phyloP scores from a whole-genome alignment of 352 stramenopile genomes.

The Elongisporangium senticosum region DNA sequence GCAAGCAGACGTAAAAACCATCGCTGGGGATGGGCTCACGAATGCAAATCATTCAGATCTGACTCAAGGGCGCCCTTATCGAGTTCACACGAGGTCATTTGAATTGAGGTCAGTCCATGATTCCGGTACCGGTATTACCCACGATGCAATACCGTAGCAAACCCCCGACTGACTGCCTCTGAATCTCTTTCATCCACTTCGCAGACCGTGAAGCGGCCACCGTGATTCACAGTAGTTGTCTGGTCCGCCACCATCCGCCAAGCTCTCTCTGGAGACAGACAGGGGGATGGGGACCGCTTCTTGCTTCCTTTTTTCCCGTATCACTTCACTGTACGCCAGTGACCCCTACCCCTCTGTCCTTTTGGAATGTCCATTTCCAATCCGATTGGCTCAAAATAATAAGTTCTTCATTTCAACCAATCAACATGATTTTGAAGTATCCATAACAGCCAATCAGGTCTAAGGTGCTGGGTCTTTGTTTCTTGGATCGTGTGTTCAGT shows the following conservation, averaged over 20 bases:
- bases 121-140: too few species aligned
- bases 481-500: not conserved
- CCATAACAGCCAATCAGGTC: not conserved
- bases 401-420: not conserved
- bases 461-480: not conserved
- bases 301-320: not conserved
- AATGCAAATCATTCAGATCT: not conserved
- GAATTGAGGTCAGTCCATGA: too few species aligned
- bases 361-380: not conserved
- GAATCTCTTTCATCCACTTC: not conserved
- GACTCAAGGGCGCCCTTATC: too few species aligned
- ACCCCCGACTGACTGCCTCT: not conserved
- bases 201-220: too few species aligned
- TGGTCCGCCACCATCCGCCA: not conserved
- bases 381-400: not conserved
- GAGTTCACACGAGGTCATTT: too few species aligned
- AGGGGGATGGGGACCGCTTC: not conserved
- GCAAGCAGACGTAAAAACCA: too few species aligned
- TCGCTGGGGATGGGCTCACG: not conserved
- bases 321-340: not conserved
- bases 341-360: conserved; percentile 2
- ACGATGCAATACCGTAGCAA: not conserved
- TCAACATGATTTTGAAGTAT: not conserved
- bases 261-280: not conserved
- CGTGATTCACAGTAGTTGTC: not conserved